Evolutionary conservation across 345 rosid genomes (phyloP).

Genomic region (Eucalyptus pauciflora): DNA sequence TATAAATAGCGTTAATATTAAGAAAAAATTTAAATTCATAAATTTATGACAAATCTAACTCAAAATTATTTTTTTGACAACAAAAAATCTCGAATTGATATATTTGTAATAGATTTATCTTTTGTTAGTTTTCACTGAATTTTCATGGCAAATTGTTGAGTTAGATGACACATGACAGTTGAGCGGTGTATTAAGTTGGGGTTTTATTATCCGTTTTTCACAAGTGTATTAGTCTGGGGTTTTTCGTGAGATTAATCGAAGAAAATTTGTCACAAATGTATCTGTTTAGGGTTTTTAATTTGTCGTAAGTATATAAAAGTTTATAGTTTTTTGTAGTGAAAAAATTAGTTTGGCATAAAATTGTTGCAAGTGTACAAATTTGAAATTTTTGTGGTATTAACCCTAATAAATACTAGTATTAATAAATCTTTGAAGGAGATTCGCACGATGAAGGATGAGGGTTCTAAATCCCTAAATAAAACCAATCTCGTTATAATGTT

Average conservation of each 20-base stretch:
- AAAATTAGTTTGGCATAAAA: fast-evolving
- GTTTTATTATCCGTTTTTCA: fast-evolving
- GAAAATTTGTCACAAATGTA: fast-evolving
- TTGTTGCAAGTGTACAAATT: too few species aligned
- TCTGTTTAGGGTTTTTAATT: fast-evolving
- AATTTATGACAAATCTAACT: background rate
- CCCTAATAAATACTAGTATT: too few species aligned
- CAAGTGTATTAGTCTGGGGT: fast-evolving
- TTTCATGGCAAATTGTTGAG: too few species aligned
- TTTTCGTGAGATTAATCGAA: fast-evolving
- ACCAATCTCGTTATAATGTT: background rate
- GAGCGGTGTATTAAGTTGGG: fast-evolving
- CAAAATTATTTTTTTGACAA: background rate
- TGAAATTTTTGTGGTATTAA: too few species aligned
- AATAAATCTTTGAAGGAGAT: background rate
- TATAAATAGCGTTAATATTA: background rate
- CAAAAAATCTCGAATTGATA: fast-evolving
- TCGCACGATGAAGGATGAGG: background rate
- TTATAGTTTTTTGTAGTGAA: too few species aligned
- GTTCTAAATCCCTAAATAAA: background rate
- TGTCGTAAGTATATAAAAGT: too few species aligned
- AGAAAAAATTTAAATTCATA: fast-evolving
- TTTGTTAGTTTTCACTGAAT: too few species aligned
- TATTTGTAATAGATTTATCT: too few species aligned
- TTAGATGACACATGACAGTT: fast-evolving